Evolutionary conservation across 1,139 yeast species (phyloP).

Genomic region (Zhuliangozyma parablackwelliae): DNA sequence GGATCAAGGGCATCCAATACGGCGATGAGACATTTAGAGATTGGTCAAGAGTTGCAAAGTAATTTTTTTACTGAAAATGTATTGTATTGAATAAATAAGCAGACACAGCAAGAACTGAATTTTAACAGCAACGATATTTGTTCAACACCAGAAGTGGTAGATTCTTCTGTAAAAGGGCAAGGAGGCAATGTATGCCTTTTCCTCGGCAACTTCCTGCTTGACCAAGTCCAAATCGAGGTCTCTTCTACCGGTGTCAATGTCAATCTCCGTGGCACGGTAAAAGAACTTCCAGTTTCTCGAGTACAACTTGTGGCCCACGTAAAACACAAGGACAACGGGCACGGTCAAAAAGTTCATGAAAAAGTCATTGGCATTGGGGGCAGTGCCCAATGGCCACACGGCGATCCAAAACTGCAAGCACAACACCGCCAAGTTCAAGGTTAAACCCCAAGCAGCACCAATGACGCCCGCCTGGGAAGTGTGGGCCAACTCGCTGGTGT

Average conservation of each 20-base stretch:
- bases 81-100: too few species aligned
- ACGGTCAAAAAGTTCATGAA: slow-evolving; percentile 60
- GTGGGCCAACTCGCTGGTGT: slow-evolving; percentile 63
- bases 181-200: slow-evolving; percentile 46
- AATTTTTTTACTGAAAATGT: neutral
- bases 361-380: slow-evolving; percentile 55
- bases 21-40: slow-evolving; percentile 67
- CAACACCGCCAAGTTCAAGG: slow-evolving; percentile 59
- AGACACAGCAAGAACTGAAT: too few species aligned
- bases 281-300: slow-evolving; percentile 47
- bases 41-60: slow-evolving; percentile 51
- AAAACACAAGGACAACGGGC: slow-evolving; percentile 56
- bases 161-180: slow-evolving; percentile 52
- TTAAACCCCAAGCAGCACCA: slow-evolving; percentile 67
- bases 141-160: slow-evolving; percentile 54
- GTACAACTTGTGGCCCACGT: slow-evolving; percentile 54
- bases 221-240: slow-evolving; percentile 60
- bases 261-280: slow-evolving; percentile 50
- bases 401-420: slow-evolving; percentile 82
- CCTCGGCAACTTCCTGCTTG: slow-evolving; percentile 63
- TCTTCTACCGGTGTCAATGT: slow-evolving; percentile 68
- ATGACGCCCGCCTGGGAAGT: slow-evolving; percentile 61
- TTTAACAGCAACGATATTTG: too few species aligned
- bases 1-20: slow-evolving; percentile 89
- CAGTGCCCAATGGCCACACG: slow-evolving; percentile 57